A percentile compares a stretch with the other conserved stretches of the same genome.
phyloP scores from a whole-genome alignment of 164 flowering plant genomes.

The Umbilicus rupestris region DNA sequence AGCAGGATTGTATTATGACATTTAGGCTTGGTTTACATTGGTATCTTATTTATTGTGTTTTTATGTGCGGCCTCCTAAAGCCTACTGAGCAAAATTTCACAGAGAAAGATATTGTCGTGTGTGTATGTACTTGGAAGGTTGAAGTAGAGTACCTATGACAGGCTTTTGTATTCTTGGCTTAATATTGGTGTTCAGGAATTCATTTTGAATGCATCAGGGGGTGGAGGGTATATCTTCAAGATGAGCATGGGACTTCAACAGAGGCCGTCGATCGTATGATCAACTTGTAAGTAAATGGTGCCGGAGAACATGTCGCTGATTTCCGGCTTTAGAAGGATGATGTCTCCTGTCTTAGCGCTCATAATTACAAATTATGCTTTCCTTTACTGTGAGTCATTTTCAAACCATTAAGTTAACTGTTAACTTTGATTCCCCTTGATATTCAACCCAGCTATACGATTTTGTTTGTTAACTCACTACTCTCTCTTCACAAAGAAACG shows the following conservation, averaged over 20 bases:
- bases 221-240: slow-evolving; percentile 80
- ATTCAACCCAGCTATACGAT: background rate
- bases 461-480: background rate
- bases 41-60: background rate
- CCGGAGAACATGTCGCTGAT: background rate
- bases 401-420: background rate
- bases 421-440: background rate
- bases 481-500: background rate
- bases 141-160: background rate
- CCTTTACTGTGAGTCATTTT: background rate
- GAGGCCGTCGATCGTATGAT: slow-evolving; percentile 57
- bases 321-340: too few relatives aligned
- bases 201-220: slow-evolving; percentile 37
- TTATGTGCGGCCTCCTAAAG: background rate
- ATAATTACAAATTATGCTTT: background rate
- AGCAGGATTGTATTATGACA: background rate
- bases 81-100: background rate
- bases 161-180: background rate
- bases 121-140: background rate
- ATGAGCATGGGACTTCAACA: slow-evolving; percentile 73
- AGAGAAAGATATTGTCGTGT: background rate
- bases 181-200: background rate
- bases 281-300: slow-evolving; percentile 28
- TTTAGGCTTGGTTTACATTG: background rate
- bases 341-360: background rate